A percentile compares a stretch with the other conserved stretches of the same genome.
Evolutionary conservation across 768 basidiomycete genomes (phyloP).

Genomic region (Tylopilus sp.): DNA sequence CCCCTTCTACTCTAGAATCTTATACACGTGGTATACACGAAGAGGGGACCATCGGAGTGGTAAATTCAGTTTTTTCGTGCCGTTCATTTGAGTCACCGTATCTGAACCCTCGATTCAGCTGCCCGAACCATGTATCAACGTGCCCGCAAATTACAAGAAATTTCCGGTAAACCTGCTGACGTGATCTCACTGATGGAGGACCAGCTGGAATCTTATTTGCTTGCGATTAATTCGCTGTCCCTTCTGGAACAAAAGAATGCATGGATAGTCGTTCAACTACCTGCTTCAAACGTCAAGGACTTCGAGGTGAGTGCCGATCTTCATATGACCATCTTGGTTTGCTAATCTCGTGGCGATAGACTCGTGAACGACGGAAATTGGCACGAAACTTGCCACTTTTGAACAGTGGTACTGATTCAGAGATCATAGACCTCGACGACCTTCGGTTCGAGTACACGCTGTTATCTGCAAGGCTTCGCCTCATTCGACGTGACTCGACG

Average conservation of each 20-base stretch:
- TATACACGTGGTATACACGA: constrained; percentile 91
- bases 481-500: constrained; percentile 64
- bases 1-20: constrained; percentile 84
- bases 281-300: constrained; percentile 43
- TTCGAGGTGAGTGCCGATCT: constrained; percentile 39
- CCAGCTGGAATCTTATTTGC: constrained; percentile 75
- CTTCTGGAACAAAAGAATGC: constrained; percentile 77
- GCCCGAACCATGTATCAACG: constrained; percentile 92
- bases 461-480: constrained; percentile 72
- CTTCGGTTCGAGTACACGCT: constrained; percentile 76
- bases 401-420: constrained; percentile 59
- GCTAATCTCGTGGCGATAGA: constrained; percentile 37
- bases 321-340: constrained; percentile 13
- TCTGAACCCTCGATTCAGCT: constrained; percentile 49
- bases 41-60: constrained; percentile 91
- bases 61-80: constrained; percentile 37
- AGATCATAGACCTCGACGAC: constrained; percentile 77
- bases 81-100: constrained; percentile 7
- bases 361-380: constrained; percentile 68
- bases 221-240: constrained; percentile 86
- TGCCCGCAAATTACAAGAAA: constrained; percentile 66
- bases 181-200: constrained; percentile 53
- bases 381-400: constrained; percentile 76
- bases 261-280: constrained; percentile 71
- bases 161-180: constrained; percentile 33